These are phyloP conservation scores for Ramularia collo-cygni DNA, from an alignment of 2,329 filamentous ascomycete genomes.

Conservation along the genomic window DNA sequence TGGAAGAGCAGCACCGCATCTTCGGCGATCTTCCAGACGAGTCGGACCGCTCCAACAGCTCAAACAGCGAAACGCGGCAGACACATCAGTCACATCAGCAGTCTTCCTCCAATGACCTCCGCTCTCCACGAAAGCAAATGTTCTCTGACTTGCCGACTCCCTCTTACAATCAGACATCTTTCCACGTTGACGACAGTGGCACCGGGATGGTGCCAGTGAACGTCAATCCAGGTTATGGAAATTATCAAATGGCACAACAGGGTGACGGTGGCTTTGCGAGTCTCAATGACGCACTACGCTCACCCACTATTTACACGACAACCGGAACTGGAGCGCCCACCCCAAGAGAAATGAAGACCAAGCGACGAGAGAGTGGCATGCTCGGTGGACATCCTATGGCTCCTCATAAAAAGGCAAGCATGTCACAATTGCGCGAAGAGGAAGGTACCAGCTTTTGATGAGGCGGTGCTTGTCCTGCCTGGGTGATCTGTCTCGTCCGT, in stretches of 20 bases:
- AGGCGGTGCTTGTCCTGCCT: no score
- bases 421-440: constrained; percentile 29
- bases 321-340: constrained; percentile 13
- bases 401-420: constrained; percentile 32
- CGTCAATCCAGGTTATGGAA: constrained; percentile 25
- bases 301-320: constrained; percentile 19
- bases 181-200: constrained; percentile 26
- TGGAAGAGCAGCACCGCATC: constrained; percentile 82
- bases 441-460: constrained; percentile 23
- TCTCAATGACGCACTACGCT: constrained; percentile 29
- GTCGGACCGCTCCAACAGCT: constrained; percentile 36
- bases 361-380: constrained; percentile 29
- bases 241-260: constrained; percentile 28
- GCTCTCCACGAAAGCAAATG: constrained; percentile 59
- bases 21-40: constrained; percentile 65
- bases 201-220: constrained; percentile 20
- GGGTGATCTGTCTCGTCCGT: no score
- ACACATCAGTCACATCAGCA: constrained; percentile 17
- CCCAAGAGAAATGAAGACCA: constrained; percentile 19
- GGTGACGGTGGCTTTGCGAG: constrained; percentile 29
- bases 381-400: constrained; percentile 15
- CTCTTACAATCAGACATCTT: constrained; percentile 51
- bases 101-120: constrained; percentile 45
- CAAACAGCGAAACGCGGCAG: no score
- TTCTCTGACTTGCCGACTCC: constrained; percentile 58